A percentile compares a stretch with the other conserved stretches of the same genome.
Conservation (phyloP, 2,329 filamentous ascomycete species). For the Penicillium corylophilum region DNA sequence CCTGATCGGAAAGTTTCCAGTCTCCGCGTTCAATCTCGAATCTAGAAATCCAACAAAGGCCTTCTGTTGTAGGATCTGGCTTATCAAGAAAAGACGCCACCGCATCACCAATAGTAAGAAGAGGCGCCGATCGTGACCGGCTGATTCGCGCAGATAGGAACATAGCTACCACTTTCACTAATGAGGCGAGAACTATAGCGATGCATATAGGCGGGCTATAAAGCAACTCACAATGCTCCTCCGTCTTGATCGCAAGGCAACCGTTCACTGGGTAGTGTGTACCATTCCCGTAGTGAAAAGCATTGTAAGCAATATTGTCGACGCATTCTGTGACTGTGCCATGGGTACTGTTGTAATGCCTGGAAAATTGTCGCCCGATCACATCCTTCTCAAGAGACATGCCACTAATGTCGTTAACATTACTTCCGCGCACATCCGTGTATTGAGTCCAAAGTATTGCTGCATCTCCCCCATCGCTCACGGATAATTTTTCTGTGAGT, state of each 20-base stretch:
- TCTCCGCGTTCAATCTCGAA: neutral
- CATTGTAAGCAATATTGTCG: neutral
- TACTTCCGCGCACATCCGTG: no score
- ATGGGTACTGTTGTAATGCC: no score
- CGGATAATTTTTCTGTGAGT: neutral
- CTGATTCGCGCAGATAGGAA: conserved; percentile 5
- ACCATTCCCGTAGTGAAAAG: no score
- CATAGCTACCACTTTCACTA: conserved; percentile 17
- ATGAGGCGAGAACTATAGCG: conserved; percentile 5
- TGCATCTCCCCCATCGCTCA: neutral
- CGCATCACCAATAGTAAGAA: conserved; percentile 29
- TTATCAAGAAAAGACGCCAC: conserved; percentile 25
- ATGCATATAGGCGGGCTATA: conserved; percentile 12
- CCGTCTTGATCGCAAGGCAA: conserved; percentile 2
- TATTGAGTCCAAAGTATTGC: neutral
- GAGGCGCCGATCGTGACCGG: neutral
- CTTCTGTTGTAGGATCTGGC: conserved; percentile 14
- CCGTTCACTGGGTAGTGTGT: no score
- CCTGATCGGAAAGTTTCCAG: no score
- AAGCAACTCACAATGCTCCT: conserved; percentile 12
- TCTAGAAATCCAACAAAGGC: no score
- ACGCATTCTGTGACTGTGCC: neutral
- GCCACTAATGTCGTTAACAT: no score
- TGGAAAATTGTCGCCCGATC: no score
- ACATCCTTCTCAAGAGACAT: no score